Evolutionary conservation across 1,284 basidiomycete genomes (phyloP), one percentile per base, ranked within the genome.

Genomic region (Irpex lacteus): DNA sequence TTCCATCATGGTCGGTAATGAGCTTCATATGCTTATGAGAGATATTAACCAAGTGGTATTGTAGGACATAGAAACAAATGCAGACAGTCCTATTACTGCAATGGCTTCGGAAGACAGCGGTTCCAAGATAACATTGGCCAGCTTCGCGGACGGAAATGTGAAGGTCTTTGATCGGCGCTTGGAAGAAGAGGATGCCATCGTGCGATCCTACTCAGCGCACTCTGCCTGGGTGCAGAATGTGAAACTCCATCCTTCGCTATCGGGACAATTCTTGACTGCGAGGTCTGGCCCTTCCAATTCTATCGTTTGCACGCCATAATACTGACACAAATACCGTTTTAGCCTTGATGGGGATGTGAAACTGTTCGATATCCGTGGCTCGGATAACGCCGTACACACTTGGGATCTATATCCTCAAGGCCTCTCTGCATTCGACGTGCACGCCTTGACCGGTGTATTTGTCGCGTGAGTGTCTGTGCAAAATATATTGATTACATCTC

Each of bases 101-200:
- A 86, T 99, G 44, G 82, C 87, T 3, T 92, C 92, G 18, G 96
- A 98, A 70, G 85, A 86, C 32, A 87, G 90, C 40, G 85, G 90
- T 0, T 86, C 90, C 7, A 59, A 94, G 62, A 88, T 91, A 6
- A 96, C 98, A 75, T 82, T 94, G 19, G 93, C 95, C 2, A 91
- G 96, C 60, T 98, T 98, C 73, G 97, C 93, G 2, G 95, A 99
- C 76, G 98, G 98, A 6, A 85, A 86, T 2, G 86, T 99, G 38
- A 91, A 94, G 69, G 81, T 98, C 1, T 98, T 97, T 75, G 98
- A 99, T 79, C 89, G 94, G 54, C 87, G 98, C 11, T 78, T 95
- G 37, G 88, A 93, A 65, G 90, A 94, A 61, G 90, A 95, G 18
- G 88, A 94, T 63, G 87, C 92, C n/a, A 88, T 96, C 52, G 91